Conservation (phyloP, 305 asterid species). For the Solanum hybrid region DNA sequence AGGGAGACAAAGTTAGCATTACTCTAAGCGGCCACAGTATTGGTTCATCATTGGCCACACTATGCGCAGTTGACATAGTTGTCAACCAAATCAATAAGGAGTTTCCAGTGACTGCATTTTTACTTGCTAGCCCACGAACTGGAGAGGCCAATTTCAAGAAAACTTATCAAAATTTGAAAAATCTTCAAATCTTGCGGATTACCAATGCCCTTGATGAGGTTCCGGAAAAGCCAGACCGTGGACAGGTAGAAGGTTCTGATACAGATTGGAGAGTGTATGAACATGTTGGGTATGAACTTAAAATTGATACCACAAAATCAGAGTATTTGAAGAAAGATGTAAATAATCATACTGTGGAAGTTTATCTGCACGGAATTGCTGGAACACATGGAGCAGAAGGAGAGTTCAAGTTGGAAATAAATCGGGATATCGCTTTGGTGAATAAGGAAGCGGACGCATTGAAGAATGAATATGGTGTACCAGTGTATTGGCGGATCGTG, state of each 20-base stretch:
- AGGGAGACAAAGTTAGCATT: neutral
- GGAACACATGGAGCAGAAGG: constrained; percentile 20
- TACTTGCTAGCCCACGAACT: constrained; percentile 43
- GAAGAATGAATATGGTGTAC: constrained; percentile 26
- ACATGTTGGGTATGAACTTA: constrained; percentile 20
- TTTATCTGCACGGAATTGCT: constrained; percentile 45
- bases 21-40: neutral
- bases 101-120: constrained; percentile 49
- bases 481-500: constrained; percentile 38
- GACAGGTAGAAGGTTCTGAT: neutral
- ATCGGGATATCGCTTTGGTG: constrained; percentile 27
- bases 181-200: constrained; percentile 30
- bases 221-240: constrained; percentile 30
- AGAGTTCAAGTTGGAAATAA: constrained; percentile 15
- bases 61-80: constrained; percentile 53
- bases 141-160: constrained; percentile 21
- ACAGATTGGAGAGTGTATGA: neutral
- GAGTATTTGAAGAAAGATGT: constrained; percentile 3
- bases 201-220: constrained; percentile 28
- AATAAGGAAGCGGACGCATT: constrained; percentile 26
- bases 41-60: neutral
- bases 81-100: constrained; percentile 37
- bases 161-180: neutral
- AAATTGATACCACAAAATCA: constrained; percentile 23
- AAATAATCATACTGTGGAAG: constrained; percentile 37